Percentiles rank a stretch among this genome's conserved stretches.
These are phyloP conservation scores for Hyphopichia fennica DNA, from an alignment of 1,139 yeast species.

Conservation along the genomic window DNA sequence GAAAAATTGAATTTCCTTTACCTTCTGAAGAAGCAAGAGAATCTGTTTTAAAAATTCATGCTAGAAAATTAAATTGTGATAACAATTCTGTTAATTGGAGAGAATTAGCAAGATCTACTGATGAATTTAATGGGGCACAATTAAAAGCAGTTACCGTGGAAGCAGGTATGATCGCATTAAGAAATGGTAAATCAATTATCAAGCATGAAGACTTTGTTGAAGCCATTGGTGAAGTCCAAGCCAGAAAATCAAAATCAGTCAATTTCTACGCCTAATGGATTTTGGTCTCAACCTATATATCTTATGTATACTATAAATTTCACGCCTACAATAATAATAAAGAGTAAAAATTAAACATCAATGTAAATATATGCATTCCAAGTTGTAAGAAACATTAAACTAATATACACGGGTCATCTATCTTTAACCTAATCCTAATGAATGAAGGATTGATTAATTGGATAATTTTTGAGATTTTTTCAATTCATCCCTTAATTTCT, in stretches of 20 bases:
- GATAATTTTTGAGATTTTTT: constrained; percentile 17
- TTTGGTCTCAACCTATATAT: background rate
- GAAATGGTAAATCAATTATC: constrained; percentile 89
- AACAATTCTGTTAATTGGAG: constrained; percentile 90
- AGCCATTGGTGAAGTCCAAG: constrained; percentile 97
- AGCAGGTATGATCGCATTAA: constrained; percentile 98
- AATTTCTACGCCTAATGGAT: constrained; percentile 79
- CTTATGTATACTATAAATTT: background rate
- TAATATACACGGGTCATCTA: too few relatives aligned
- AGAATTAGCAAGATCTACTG: constrained; percentile 95
- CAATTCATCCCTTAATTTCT: constrained; percentile 57
- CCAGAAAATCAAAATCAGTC: constrained; percentile 91
- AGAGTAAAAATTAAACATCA: too few relatives aligned
- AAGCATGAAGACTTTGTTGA: constrained; percentile 98
- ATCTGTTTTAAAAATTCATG: constrained; percentile 92
- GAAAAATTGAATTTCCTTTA: constrained; percentile 96
- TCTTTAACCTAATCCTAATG: too few relatives aligned
- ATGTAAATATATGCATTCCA: too few relatives aligned
- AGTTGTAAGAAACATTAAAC: too few relatives aligned
- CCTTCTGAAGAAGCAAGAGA: constrained; percentile 98
- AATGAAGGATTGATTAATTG: background rate
- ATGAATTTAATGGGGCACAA: constrained; percentile 98
- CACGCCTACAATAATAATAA: background rate
- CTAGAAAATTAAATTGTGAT: constrained; percentile 94
- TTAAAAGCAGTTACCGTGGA: constrained; percentile 97